Evolutionary conservation across 2,329 filamentous ascomycete species (phyloP), one percentile per base, ranked within the genome.

Genomic region (Mycosphaerelloides madeirae): DNA sequence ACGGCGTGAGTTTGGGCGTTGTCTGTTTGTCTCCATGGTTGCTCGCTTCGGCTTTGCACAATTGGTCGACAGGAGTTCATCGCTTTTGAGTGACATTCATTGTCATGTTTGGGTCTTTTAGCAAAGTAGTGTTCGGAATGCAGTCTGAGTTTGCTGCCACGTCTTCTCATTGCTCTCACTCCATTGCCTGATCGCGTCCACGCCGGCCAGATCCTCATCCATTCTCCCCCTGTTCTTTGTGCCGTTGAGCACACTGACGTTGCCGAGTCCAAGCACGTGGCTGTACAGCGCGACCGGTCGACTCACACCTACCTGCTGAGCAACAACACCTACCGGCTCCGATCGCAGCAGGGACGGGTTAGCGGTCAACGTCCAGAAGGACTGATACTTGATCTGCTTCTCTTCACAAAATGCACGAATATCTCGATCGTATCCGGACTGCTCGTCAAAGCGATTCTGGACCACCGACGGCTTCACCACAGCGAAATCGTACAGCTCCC

Each of bases 371-470:
- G 78, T 81, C 78, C 79, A 81, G 60, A 81, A 81, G 33, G 71
- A 72, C 56, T 82, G 75, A 49, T 80, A 82, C 16, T 73, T 62
- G 37, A 83, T 77, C 1, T 63, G 65, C 11, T 76, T 66, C 29
- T 75, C 67, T 4, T 58, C 61, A 56, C 79, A 82, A 58, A 77
- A 79, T 0, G 68, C 65, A 16, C 85, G 76, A 13, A 90, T 64
- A 1, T 69, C 66, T 0, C 69, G 66, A 50, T 90, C 86, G 55
- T 77, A 85, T 2, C 62, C 59, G 0, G 79, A 84, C 2, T 68
- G 65, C 1, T 68, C 65, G 58, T 83, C 78, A 65, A 93, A 87
- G 1, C 84, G 77, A 59, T 93, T 91, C 67, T 93, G 87, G 4
- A 90, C 81, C 1, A 89, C 75, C 1, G 76, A 71, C 0, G 78